Evolutionary conservation across 2,329 filamentous ascomycete genomes (phyloP), one percentile per base, ranked within the genome.

Genomic region (Cryphonectria carpinicola): DNA sequence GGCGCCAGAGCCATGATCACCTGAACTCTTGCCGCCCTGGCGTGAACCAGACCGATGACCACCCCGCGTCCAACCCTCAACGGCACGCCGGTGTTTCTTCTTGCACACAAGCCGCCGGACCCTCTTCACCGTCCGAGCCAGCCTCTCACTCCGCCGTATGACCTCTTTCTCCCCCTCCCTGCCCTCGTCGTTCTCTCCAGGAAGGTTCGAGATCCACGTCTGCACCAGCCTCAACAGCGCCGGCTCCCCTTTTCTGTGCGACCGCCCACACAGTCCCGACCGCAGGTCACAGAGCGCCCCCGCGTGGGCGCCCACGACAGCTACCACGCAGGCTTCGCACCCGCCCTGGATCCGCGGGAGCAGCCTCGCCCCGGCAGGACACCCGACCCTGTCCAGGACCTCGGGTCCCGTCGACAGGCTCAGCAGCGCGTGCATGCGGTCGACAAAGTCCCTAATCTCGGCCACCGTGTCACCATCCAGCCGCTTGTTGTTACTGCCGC

Each of bases 241-340:
- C 28, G 84, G 83, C 54, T 41, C 3, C 1, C 66, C 41, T 25
- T 69, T 67, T 19, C 65, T 72, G 68, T 76, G 76, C 32, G 73
- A 73, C 46, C 86, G 81, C 43, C 82, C 81, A 13, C 82, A 39
- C 68, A 88, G 74, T 56, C 80, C 78, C 3, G 84, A 82, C 39
- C 83, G 77, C 43, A 89, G 74, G 74, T 87, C 85, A 7, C 79
- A 76, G 2, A 89, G 76, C 1, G 82, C 73, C 22, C 79, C 75
- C 5, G 75, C 76, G 43, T 81, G 80, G 0, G 83, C 83, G 2
- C 86, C 86, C 0, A 89, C 75, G 3, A 80, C 79, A 1, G 84
- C 81, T 17, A 89, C 76, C 39, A 87, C 83, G 72, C 87, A 89
- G 1, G 86, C 87, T 74, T 87, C 84, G 72, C 87, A 89, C 19